Evolutionary conservation across 2,329 filamentous ascomycete species (phyloP).

Genomic region (Exutisphaerella laricina): DNA sequence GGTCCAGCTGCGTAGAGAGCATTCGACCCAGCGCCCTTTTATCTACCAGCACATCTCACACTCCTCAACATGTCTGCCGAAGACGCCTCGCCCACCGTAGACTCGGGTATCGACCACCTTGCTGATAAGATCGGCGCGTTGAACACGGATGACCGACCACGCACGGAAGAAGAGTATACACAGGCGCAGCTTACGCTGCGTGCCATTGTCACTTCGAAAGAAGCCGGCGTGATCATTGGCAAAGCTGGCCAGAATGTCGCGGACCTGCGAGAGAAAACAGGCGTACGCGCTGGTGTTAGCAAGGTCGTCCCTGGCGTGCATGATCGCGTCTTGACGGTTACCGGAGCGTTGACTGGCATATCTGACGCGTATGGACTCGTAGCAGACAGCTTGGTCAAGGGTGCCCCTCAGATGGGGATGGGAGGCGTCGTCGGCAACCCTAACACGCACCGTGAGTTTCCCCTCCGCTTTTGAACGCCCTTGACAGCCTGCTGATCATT

Average conservation of each 20-base stretch:
- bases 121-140: constrained; percentile 40
- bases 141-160: constrained; percentile 63
- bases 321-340: constrained; percentile 93
- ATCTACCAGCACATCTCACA: background rate
- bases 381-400: constrained; percentile 83
- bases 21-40: background rate
- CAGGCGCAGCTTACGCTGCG: constrained; percentile 87
- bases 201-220: constrained; percentile 97
- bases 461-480: constrained; percentile 16
- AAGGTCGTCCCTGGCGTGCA: constrained; percentile 98
- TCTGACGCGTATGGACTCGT: constrained; percentile 91
- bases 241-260: constrained; percentile 98
- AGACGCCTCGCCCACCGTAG: constrained; percentile 25
- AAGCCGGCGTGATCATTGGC: constrained; percentile 97
- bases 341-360: constrained; percentile 80
- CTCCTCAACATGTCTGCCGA: constrained; percentile 30
- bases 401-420: constrained; percentile 93
- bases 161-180: constrained; percentile 96
- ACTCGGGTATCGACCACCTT: constrained; percentile 32
- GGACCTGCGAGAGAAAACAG: constrained; percentile 92
- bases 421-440: constrained; percentile 80
- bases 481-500: constrained; percentile 13
- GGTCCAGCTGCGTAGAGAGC: background rate
- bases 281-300: constrained; percentile 95
- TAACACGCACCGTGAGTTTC: constrained; percentile 81